Evolutionary conservation across 331 rosid genomes (phyloP), one percentile per base, ranked within the genome.

Genomic region (Pyrus hybrid): DNA sequence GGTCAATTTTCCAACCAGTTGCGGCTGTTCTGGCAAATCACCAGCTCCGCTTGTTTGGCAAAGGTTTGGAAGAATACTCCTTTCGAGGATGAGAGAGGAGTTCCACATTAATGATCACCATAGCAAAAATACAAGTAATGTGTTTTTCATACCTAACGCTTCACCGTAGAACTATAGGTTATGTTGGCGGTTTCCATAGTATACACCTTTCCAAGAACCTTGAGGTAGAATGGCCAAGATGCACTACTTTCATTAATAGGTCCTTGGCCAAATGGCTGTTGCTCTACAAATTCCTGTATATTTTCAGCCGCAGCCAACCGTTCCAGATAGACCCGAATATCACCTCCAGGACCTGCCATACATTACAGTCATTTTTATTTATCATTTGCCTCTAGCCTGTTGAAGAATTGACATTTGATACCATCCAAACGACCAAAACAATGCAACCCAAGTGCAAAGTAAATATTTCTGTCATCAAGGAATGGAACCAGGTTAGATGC

Each of bases 221-320:
- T 74, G 70, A 66, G 78, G 77, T 86, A 86, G 58, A 86, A 86
- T 30, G 71, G 78, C 88, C 90, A 86, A 49, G 75, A 74, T 77
- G 78, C 61, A 64, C 81, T 81, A 57, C 35, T 74, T 68, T 80
- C 73, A 18, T 69, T 41, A 20, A 86, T 86, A 6, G 86, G 81
- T 6, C 71, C 25, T 70, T 86, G 90, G 61, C 88, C 90, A 74
- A 87, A 84, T 13, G 85, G 86, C 72, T 84, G 77, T 41, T 56
- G 77, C 76, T 78, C 81, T 45, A 87, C 72, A 70, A 77, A 87
- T 65, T 74, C 76, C 77, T 63, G 83, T 22, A 82, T 51, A 68
- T 84, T 77, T 77, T 83, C 85, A 71, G 83, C 85, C 7, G 58
- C 71, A 43, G 90, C 85, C 70, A 87, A 75, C 18, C 69, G 68